Conservation (phyloP, 208 protist species). For the Trypanosoma caninum region DNA sequence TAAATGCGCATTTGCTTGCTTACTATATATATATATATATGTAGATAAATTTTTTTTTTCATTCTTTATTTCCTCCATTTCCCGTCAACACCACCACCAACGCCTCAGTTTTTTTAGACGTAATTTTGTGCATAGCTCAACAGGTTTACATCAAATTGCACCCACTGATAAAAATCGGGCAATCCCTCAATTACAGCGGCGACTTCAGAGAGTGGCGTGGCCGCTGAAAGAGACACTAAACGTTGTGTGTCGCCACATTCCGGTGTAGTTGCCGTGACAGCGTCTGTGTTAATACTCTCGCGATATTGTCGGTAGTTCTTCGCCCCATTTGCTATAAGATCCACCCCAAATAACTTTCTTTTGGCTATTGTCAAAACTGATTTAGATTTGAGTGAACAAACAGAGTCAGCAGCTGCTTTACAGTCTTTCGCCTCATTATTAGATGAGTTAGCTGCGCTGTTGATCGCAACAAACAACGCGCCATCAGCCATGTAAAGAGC, state of each 20-base stretch:
- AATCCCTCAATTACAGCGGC: constrained; percentile 37
- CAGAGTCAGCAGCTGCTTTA: neutral
- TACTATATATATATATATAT: too few species aligned
- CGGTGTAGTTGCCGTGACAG: neutral
- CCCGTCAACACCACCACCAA: neutral
- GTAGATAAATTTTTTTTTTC: neutral
- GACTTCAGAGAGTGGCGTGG: constrained; percentile 2
- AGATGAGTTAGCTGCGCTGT: neutral
- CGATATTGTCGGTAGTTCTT: constrained; percentile 56
- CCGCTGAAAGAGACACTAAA: neutral
- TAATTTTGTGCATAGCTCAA: constrained; percentile 54
- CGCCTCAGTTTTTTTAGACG: neutral
- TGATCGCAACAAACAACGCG: neutral
- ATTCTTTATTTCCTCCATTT: neutral
- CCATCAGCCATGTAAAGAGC: neutral
- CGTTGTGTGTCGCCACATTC: neutral
- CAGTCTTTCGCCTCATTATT: too few species aligned
- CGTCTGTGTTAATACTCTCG: constrained; percentile 57
- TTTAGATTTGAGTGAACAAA: neutral
- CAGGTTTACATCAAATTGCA: constrained; percentile 71
- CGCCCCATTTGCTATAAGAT: constrained; percentile 52
- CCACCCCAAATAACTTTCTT: constrained; percentile 21
- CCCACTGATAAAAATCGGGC: constrained; percentile 88
- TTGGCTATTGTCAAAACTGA: neutral
- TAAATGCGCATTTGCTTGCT: neutral